A percentile compares a stretch with the other conserved stretches of the same genome.
Conservation (phyloP, 352 stramenopile genomes). For the Globisporangium barbulae region DNA sequence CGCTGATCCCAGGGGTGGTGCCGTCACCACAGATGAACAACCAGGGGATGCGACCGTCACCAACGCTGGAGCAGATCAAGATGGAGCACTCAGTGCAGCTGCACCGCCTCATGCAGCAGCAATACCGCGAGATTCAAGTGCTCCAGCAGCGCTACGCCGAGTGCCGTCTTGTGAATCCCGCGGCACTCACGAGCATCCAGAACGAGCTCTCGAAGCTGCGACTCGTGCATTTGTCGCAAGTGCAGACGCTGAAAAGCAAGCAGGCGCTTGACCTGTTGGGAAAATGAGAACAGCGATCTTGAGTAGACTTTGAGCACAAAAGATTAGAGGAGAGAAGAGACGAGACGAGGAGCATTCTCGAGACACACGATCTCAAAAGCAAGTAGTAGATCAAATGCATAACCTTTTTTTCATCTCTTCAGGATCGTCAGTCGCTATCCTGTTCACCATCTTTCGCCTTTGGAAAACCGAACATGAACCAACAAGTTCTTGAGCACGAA, state of each 20-base stretch:
- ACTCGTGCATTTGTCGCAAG: slow-evolving; percentile 80
- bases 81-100: slow-evolving; percentile 86
- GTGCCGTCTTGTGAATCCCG: slow-evolving; percentile 63
- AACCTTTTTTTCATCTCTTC: neutral
- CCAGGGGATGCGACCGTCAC: slow-evolving; percentile 20
- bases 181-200: slow-evolving; percentile 73
- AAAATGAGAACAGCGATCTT: slow-evolving; percentile 31
- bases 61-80: slow-evolving; percentile 65
- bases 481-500: too few species aligned
- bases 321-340: neutral
- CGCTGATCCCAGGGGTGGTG: slow-evolving; percentile 23
- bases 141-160: slow-evolving; percentile 84
- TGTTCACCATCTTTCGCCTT: neutral
- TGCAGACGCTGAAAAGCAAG: slow-evolving; percentile 86
- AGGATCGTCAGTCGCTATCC: neutral
- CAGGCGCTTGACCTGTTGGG: slow-evolving; percentile 71
- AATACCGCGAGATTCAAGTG: slow-evolving; percentile 85
- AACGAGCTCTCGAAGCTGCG: slow-evolving; percentile 82
- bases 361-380: neutral
- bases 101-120: slow-evolving; percentile 84
- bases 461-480: neutral
- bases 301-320: neutral
- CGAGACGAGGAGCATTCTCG: neutral
- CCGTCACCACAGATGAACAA: slow-evolving; percentile 22
- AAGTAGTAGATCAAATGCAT: slow-evolving; percentile 11